phyloP scores from a whole-genome alignment of 2,329 filamentous ascomycete genomes.

The Diaporthe vaccinii region DNA sequence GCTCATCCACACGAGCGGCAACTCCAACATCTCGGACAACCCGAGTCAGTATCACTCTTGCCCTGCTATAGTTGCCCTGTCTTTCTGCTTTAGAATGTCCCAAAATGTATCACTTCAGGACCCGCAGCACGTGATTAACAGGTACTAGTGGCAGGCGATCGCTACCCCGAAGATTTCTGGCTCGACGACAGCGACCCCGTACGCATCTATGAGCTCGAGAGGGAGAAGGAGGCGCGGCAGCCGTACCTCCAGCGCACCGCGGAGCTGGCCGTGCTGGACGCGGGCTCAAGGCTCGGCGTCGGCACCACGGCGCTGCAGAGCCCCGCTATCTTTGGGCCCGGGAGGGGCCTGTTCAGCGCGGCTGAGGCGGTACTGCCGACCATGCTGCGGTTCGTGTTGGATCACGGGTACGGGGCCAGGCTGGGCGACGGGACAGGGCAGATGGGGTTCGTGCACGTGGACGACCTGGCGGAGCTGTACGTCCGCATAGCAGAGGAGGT shows the following conservation, averaged over 20 bases:
- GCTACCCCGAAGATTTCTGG: conserved; percentile 47
- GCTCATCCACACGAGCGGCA: conserved; percentile 53
- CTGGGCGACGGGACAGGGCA: background rate
- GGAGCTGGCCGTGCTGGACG: conserved; percentile 58
- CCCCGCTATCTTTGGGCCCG: conserved; percentile 61
- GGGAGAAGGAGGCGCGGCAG: conserved; percentile 51
- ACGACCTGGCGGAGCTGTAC: conserved; percentile 15
- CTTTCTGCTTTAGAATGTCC: too few relatives aligned
- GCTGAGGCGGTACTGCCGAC: conserved; percentile 55
- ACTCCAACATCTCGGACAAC: conserved; percentile 58
- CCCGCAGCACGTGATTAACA: too few relatives aligned
- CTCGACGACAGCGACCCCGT: conserved; percentile 57
- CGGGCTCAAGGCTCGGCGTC: conserved; percentile 55
- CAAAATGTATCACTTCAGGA: too few relatives aligned
- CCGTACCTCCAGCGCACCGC: conserved; percentile 59
- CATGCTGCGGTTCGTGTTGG: background rate
- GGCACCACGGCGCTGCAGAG: conserved; percentile 61
- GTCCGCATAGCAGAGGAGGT: conserved; percentile 3
- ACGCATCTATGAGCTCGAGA: conserved; percentile 58
- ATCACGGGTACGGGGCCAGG: conserved; percentile 11
- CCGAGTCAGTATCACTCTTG: conserved; percentile 42
- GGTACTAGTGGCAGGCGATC: conserved; percentile 47
- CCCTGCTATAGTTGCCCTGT: too few relatives aligned
- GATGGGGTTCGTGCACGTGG: conserved; percentile 24
- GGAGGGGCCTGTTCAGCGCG: conserved; percentile 57